These are phyloP conservation scores for Auricularia sp. DNA, from an alignment of 768 basidiomycete genomes.

Conservation along the genomic window DNA sequence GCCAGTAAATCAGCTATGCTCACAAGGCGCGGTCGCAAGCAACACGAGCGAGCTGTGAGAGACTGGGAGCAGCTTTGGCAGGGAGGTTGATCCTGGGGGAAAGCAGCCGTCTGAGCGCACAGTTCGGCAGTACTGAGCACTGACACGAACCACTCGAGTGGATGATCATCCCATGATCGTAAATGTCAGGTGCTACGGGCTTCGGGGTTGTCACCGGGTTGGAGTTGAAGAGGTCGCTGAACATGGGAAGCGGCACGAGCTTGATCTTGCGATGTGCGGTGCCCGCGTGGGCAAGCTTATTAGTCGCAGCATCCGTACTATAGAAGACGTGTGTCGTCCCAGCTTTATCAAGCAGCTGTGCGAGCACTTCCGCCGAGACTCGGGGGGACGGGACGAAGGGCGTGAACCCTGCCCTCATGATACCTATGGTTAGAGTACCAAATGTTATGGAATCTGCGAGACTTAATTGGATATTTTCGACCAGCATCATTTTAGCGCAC, in stretches of 20 bases:
- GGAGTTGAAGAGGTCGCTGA: constrained; percentile 14
- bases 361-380: constrained; percentile 37
- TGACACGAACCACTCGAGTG: constrained; percentile 17
- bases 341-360: constrained; percentile 32
- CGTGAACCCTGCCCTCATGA: constrained; percentile 11
- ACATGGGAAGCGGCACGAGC: constrained; percentile 11
- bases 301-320: background rate
- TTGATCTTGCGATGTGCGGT: background rate
- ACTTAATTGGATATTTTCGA: too few species aligned
- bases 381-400: constrained; percentile 29
- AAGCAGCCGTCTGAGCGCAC: background rate
- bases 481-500: constrained; percentile 6
- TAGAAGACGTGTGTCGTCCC: constrained; percentile 20
- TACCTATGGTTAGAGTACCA: constrained; percentile 5
- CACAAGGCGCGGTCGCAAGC: background rate
- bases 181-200: constrained; percentile 5
- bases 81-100: background rate
- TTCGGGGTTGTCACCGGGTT: constrained; percentile 8
- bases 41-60: background rate
- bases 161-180: constrained; percentile 15
- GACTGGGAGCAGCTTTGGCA: background rate
- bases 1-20: background rate
- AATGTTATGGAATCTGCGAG: constrained; percentile 20
- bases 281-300: background rate
- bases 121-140: background rate